Evolutionary conservation across 148 eudicot species (phyloP), one percentile per base, ranked within the genome.

Genomic region (Selenicereus undatus): DNA sequence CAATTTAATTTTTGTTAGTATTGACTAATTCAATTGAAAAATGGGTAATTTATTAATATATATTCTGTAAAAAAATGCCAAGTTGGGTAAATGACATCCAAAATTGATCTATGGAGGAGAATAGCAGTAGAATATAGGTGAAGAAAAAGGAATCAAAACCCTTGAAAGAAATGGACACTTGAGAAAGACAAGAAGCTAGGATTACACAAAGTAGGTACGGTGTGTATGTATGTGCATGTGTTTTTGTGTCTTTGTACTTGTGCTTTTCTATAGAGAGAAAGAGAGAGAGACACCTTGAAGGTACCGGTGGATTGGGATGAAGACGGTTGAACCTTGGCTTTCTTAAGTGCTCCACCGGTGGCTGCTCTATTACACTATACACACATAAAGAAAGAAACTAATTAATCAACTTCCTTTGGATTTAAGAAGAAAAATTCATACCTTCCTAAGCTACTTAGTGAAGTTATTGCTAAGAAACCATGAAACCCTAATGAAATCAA

Each of bases 281-380:
- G 71, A 78, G 56, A 43, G 60, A 64, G 73, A 43, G 26, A 26
- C 85, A 91, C 97, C 97, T 94, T 94, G 92, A 94, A 88, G 76
- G 92, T 86, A 35, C n/a, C n/a, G n/a, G n/a, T n/a, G n/a, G 97
- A 78, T 80, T 79, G 91, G 48, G 89, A 79, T 86, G 94, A 85
- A 68, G 94, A 87, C 66, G 88, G 82, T 89, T 94, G 94, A 92
- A 91, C 91, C 90, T 90, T 92, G 60, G 93, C 90, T 84, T 90
- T 94, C 90, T 94, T 94, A 8, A 85, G 78, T 74, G 82, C 82
- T 84, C 93, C 93, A 84, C 97, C 93, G 48, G 87, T 85, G 20
- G 82, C 84, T 10, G 84, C 80, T 86, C 92, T 90, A 78, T 92
- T 90, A 78, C 92, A 91, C 98, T 94, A 74, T 51, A 52, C 13